Percentiles rank a stretch among this genome's conserved stretches.
phyloP scores from a whole-genome alignment of 2,329 filamentous ascomycete species.

The Aurifilum marmelostoma region DNA sequence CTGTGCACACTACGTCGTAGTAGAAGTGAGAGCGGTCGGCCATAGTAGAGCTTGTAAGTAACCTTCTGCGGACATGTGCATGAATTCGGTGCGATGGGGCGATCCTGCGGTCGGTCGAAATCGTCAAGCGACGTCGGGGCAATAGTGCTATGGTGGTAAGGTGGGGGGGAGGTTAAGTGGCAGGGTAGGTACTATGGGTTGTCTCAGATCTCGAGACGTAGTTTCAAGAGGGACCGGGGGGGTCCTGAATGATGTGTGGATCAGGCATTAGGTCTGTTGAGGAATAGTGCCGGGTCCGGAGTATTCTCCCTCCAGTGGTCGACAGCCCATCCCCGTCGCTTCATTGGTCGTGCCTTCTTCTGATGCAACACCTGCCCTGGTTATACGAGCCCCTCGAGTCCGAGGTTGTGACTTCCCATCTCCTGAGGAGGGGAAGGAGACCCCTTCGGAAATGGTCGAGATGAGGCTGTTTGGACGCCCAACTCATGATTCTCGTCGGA shows the following conservation, averaged over 20 bases:
- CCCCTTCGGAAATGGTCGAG: slow-evolving; percentile 1
- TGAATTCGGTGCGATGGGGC: neutral
- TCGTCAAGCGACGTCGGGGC: neutral
- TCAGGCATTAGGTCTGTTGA: neutral
- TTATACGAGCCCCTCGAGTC: neutral
- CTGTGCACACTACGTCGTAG: neutral
- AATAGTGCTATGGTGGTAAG: neutral
- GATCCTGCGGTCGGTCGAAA: neutral
- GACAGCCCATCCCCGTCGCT: neutral
- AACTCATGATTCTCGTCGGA: neutral
- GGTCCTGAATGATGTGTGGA: neutral
- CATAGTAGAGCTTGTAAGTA: neutral
- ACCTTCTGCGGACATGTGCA: neutral
- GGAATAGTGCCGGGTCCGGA: neutral
- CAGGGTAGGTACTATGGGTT: neutral
- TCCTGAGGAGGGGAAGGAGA: neutral
- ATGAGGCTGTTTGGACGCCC: neutral
- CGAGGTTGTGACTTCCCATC: neutral
- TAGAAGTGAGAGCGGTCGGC: neutral
- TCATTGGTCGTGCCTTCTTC: neutral
- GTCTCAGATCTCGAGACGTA: slow-evolving; percentile 11
- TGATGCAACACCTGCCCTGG: slow-evolving; percentile 5
- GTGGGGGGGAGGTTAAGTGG: neutral
- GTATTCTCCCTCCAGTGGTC: neutral
- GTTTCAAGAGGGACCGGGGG: slow-evolving; percentile 5